These are phyloP conservation scores for Cotoneaster glaucophyllus DNA, from an alignment of 306 rosid species.

Conservation along the genomic window DNA sequence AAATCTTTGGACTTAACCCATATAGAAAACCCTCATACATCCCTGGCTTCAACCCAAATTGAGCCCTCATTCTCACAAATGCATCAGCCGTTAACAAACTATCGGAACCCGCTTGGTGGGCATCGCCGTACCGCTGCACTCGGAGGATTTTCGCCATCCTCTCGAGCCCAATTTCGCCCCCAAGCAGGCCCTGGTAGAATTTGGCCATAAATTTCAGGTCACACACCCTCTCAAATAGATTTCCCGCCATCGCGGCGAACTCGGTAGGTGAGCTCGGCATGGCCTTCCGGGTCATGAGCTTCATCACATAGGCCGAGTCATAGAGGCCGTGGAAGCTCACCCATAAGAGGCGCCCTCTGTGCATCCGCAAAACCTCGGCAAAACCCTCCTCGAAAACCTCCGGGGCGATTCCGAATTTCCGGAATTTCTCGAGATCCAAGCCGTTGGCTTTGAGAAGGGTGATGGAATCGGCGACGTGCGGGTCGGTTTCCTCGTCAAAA, in stretches of 20 bases:
- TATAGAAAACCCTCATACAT: neutral
- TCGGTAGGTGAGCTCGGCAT: neutral
- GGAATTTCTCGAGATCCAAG: neutral
- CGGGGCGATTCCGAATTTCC: neutral
- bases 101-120: neutral
- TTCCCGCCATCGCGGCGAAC: neutral
- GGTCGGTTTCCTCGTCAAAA: neutral
- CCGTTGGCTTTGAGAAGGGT: neutral
- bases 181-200: neutral
- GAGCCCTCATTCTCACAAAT: neutral
- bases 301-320: neutral
- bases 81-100: neutral
- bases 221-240: neutral
- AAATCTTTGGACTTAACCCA: neutral
- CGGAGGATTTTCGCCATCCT: neutral
- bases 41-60: neutral
- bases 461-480: neutral
- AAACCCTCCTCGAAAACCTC: neutral
- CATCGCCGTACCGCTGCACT: neutral
- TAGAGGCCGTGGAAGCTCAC: neutral
- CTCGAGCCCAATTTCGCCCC: neutral
- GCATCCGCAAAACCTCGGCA: neutral
- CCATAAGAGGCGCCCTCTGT: neutral
- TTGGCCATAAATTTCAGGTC: neutral
- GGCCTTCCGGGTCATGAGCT: neutral